Percentiles rank a stretch among this genome's conserved stretches.
Conservation (phyloP, 116 monocot genomes). For the Papilionanthe hybrid region DNA sequence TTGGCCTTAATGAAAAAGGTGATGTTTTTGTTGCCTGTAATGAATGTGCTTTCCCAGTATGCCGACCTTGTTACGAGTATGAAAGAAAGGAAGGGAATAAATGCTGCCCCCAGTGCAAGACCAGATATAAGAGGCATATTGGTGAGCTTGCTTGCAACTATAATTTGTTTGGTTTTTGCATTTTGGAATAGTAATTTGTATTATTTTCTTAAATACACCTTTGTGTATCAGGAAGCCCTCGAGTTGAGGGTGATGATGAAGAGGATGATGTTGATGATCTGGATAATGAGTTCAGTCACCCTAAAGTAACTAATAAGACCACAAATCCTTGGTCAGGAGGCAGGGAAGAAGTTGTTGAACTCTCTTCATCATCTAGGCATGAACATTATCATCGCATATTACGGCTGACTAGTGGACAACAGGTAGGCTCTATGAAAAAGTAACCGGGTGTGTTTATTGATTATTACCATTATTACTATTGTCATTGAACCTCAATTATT, state of each 20-base stretch:
- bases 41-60: constrained; percentile 82
- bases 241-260: constrained; percentile 74
- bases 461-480: background rate
- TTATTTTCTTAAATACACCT: background rate
- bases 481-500: background rate
- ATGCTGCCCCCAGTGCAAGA: constrained; percentile 82
- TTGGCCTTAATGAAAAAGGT: constrained; percentile 43
- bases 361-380: constrained; percentile 72
- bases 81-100: constrained; percentile 70
- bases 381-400: constrained; percentile 57
- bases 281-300: constrained; percentile 58
- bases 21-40: constrained; percentile 82
- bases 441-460: background rate
- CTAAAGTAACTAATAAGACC: constrained; percentile 45
- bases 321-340: constrained; percentile 30
- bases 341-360: constrained; percentile 48
- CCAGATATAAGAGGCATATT: constrained; percentile 69
- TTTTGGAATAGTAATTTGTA: background rate
- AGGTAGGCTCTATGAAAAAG: constrained; percentile 23
- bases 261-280: constrained; percentile 72
- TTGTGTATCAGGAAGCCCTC: constrained; percentile 41
- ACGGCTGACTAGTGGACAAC: constrained; percentile 57
- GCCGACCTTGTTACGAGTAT: constrained; percentile 73
- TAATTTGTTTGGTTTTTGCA: background rate
- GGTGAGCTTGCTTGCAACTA: constrained; percentile 23